Conservation (phyloP, 108 stramenopile species). For the Cyclotella cryptica region DNA sequence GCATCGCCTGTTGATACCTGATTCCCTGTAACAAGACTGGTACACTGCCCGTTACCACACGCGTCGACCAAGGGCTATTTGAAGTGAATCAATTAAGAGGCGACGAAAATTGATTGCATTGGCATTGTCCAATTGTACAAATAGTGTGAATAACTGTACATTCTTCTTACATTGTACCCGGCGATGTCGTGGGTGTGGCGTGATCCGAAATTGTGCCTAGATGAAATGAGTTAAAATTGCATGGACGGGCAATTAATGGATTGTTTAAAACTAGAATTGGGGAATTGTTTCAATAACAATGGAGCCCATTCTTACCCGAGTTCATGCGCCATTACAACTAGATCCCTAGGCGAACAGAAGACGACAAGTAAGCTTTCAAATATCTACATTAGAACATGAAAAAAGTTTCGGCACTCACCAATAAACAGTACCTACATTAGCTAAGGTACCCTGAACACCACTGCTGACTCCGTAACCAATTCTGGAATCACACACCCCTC, state of each 20-base stretch:
- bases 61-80: neutral
- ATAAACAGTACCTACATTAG: neutral
- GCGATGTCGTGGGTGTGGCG: slow-evolving; percentile 1
- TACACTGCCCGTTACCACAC: neutral
- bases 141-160: no score
- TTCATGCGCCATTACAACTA: slow-evolving; percentile 1
- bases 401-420: neutral
- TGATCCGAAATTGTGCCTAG: slow-evolving; percentile 8
- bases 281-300: neutral
- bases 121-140: no score
- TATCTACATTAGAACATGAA: no score
- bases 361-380: neutral
- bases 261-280: neutral
- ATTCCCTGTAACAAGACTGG: neutral
- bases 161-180: slow-evolving; percentile 1
- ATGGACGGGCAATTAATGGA: neutral
- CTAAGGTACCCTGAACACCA: neutral
- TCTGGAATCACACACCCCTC: neutral
- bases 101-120: no score
- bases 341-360: neutral
- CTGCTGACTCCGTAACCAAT: slow-evolving; percentile 1
- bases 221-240: neutral
- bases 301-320: neutral
- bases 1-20: neutral
- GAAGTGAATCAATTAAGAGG: no score